Evolutionary conservation across 208 protist species (phyloP).

Genomic region (Cochliopodium minus): DNA sequence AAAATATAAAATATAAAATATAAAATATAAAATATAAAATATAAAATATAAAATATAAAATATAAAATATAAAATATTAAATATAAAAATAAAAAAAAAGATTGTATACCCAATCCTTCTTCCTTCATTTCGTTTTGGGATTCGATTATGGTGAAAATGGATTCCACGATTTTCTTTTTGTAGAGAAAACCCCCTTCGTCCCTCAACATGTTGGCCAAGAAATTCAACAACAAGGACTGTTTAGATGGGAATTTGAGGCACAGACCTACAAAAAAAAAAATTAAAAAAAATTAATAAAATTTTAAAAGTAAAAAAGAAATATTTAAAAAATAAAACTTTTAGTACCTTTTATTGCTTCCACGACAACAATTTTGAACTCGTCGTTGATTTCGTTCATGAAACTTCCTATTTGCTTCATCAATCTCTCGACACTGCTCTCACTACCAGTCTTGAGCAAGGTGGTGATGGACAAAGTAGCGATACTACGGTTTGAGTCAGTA

Average conservation of each 20-base stretch:
- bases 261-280: slow-evolving; percentile 54
- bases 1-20: slow-evolving; percentile 18
- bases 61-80: not conserved
- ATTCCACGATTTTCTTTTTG: slow-evolving; percentile 83
- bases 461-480: slow-evolving; percentile 91
- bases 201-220: slow-evolving; percentile 56
- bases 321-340: too few relatives aligned
- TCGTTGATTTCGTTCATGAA: slow-evolving; percentile 83
- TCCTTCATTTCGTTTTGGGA: slow-evolving; percentile 66
- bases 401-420: slow-evolving; percentile 81
- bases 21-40: not conserved
- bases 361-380: slow-evolving; percentile 87
- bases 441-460: slow-evolving; percentile 87
- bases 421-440: slow-evolving; percentile 76
- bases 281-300: too few relatives aligned
- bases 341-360: slow-evolving; percentile 87
- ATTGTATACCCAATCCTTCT: slow-evolving; percentile 28
- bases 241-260: slow-evolving; percentile 81
- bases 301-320: too few relatives aligned
- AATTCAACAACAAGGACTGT: slow-evolving; percentile 60
- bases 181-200: slow-evolving; percentile 65
- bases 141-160: slow-evolving; percentile 73
- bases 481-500: slow-evolving; percentile 74
- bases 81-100: not conserved
- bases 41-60: not conserved